Evolutionary conservation across 768 basidiomycete species (phyloP).

Genomic region (Tricholoma hemisulphureum): DNA sequence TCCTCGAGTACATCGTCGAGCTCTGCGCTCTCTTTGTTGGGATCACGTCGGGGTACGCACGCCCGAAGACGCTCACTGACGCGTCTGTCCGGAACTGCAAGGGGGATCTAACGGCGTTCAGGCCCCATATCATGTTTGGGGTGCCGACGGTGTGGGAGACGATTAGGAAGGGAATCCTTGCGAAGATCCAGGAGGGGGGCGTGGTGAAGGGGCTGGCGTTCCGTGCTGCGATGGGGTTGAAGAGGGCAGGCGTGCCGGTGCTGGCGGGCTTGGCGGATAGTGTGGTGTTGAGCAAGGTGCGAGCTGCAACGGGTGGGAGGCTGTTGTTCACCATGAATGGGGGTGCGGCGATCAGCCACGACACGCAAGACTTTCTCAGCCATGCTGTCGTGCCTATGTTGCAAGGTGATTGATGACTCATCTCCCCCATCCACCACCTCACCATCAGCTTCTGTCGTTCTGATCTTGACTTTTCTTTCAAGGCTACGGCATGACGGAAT

Average conservation of each 20-base stretch:
- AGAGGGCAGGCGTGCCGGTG: slow-evolving; percentile 67
- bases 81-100: slow-evolving; percentile 79
- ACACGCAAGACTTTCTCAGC: slow-evolving; percentile 90
- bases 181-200: slow-evolving; percentile 72
- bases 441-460: not conserved
- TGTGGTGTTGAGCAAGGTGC: slow-evolving; percentile 73
- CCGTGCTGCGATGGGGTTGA: slow-evolving; percentile 71
- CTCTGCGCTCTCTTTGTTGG: slow-evolving; percentile 70
- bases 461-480: not conserved
- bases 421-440: not conserved
- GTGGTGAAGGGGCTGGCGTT: slow-evolving; percentile 72
- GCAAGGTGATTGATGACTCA: slow-evolving; percentile 56
- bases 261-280: slow-evolving; percentile 68
- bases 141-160: slow-evolving; percentile 98
- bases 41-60: slow-evolving; percentile 83
- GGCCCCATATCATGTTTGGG: slow-evolving; percentile 88
- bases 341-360: slow-evolving; percentile 79
- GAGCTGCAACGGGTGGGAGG: slow-evolving; percentile 82
- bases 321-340: slow-evolving; percentile 80
- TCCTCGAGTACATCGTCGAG: slow-evolving; percentile 94
- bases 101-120: slow-evolving; percentile 83
- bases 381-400: slow-evolving; percentile 78
- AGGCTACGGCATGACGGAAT: slow-evolving; percentile 97
- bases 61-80: slow-evolving; percentile 95
- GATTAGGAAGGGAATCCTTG: slow-evolving; percentile 90